Conservation (phyloP, 352 stramenopile species). For the Pythium vanterpoolii region DNA sequence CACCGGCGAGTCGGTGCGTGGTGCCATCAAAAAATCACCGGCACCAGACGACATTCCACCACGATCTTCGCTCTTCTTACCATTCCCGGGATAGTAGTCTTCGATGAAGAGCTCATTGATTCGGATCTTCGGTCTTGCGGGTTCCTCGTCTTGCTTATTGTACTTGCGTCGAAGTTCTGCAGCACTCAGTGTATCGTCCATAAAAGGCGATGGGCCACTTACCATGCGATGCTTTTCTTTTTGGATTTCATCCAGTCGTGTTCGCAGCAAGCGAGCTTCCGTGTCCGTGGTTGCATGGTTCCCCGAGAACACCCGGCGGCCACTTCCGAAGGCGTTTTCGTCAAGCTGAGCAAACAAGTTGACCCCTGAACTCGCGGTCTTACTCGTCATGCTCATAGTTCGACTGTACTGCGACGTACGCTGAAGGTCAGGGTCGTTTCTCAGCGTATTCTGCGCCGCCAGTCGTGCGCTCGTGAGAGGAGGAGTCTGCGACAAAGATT, state of each 20-base stretch:
- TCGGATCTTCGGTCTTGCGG: slow-evolving; percentile 35
- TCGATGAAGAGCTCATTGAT: slow-evolving; percentile 88
- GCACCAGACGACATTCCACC: slow-evolving; percentile 14
- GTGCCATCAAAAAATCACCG: slow-evolving; percentile 58
- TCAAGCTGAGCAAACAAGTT: slow-evolving; percentile 78
- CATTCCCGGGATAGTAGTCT: slow-evolving; percentile 67
- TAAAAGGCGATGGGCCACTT: slow-evolving; percentile 22
- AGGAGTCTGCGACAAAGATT: slow-evolving; percentile 12
- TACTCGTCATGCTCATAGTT: slow-evolving; percentile 1
- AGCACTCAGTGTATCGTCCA: slow-evolving; percentile 58
- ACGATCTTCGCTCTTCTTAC: not conserved
- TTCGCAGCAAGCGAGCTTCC: slow-evolving; percentile 76
- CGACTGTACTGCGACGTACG: not conserved
- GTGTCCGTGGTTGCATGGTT: slow-evolving; percentile 70
- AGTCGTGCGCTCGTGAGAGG: slow-evolving; percentile 10
- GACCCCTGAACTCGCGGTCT: slow-evolving; percentile 18
- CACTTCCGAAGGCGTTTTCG: slow-evolving; percentile 70
- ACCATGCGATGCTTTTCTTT: slow-evolving; percentile 70
- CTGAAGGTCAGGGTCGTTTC: not conserved
- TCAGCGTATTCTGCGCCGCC: slow-evolving; percentile 5
- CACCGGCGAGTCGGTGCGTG: slow-evolving; percentile 20
- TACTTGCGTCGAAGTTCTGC: slow-evolving; percentile 54
- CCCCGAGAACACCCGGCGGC: slow-evolving; percentile 60
- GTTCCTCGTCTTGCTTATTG: slow-evolving; percentile 36
- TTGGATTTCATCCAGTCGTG: slow-evolving; percentile 69